Base-by-base conservation (phyloP, 2,329 filamentous ascomycete genomes). In the Monosporascus sp. region DNA sequence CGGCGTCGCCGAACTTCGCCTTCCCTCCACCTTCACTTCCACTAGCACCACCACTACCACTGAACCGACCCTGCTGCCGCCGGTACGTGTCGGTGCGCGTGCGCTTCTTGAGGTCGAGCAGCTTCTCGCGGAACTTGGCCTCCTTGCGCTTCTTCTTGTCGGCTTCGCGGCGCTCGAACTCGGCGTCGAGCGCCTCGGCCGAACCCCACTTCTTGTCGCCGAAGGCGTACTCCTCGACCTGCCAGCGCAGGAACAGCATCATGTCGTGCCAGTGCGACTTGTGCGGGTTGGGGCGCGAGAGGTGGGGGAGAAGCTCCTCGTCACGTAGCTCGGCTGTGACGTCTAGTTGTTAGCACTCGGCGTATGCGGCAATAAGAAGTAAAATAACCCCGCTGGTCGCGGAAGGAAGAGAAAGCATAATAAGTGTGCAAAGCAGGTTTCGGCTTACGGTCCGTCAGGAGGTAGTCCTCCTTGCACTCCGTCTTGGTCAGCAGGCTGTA, bases 251-350 rank as follows among this genome's bases (percentile, higher is more conserved):
- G 68, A 94, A 99, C 2, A 99, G 81, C 87, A 96, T 96, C 94
- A 99, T 99, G 75, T 96, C 90, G 70, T 97, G 91, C 90, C 91
- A 99, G 54, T 92, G 91, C 0, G 88, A 85, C 69, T 97, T 97
- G 72, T 97, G 94, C 1, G 94, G 94, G 63, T 99, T 99, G 1
- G 94, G 93, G 37, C 87, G 86, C 51, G 89, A 88, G 8, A 99
- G 79, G 68, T 95, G 92, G 0, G 93, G 93, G 0, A 99, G 78
- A 1, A 99, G 76, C 17, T 92, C 88, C 53, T 84, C 81, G 65
- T 99, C 94, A 62, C 88, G 87, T n/a, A 99, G 80, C 69, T 99
- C 94, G 37, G 92, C 89, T 89, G 58, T 56, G 49, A 24, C 15
- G 20, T 18, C 37, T 52, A n/a, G 35, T 37, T 25, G 44, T n/a